These are phyloP conservation scores for Piloderma croceum DNA, from an alignment of 768 basidiomycete genomes.

Conservation along the genomic window DNA sequence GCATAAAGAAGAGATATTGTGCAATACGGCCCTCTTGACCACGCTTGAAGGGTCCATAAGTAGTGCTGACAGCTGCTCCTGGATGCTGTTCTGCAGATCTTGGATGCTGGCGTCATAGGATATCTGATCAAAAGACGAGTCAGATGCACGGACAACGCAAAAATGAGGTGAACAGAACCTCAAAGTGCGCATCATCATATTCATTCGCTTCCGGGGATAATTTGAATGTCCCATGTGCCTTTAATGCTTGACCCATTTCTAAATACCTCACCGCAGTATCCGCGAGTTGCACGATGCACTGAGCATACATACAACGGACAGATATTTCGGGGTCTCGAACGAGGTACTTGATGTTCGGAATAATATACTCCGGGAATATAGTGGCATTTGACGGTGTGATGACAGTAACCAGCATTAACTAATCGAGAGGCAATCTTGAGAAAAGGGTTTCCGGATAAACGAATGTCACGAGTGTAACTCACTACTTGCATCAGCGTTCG, in stretches of 20 bases:
- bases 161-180: slow-evolving; percentile 43
- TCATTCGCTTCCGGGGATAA: slow-evolving; percentile 59
- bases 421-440: slow-evolving; percentile 25
- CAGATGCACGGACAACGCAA: not conserved
- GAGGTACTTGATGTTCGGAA: slow-evolving; percentile 83
- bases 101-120: slow-evolving; percentile 85
- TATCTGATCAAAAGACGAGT: slow-evolving; percentile 43
- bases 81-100: slow-evolving; percentile 79
- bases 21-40: slow-evolving; percentile 86
- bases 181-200: slow-evolving; percentile 74
- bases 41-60: slow-evolving; percentile 85
- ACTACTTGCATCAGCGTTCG: slow-evolving; percentile 81
- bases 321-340: slow-evolving; percentile 80
- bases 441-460: not conserved
- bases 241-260: slow-evolving; percentile 90
- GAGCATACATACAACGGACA: slow-evolving; percentile 77
- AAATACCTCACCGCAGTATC: slow-evolving; percentile 83
- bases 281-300: slow-evolving; percentile 79
- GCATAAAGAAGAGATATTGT: slow-evolving; percentile 83
- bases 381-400: slow-evolving; percentile 60
- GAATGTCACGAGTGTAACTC: slow-evolving; percentile 24
- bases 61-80: slow-evolving; percentile 81
- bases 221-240: slow-evolving; percentile 73
- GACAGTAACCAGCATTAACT: slow-evolving; percentile 61
- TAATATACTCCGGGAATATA: slow-evolving; percentile 92